Percentiles rank a stretch among this genome's conserved stretches.
Conservation (phyloP, 1,284 basidiomycete genomes). For the Tilletia horrida region DNA sequence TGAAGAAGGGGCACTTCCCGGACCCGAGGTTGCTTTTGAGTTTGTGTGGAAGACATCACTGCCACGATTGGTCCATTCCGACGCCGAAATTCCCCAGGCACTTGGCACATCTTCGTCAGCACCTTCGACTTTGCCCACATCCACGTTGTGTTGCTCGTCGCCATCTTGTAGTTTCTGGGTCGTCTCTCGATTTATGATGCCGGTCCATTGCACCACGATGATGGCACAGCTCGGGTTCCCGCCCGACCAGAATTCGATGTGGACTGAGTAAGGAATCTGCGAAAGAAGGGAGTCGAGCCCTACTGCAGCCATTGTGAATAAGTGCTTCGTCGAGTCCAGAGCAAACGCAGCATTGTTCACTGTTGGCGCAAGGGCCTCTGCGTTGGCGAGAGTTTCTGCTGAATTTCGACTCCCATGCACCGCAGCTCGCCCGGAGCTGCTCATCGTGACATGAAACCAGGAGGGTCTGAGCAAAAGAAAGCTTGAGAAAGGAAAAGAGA, state of each 20-base stretch:
- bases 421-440: no score
- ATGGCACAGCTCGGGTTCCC: not conserved
- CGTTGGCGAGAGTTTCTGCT: no score
- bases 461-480: no score
- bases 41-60: not conserved
- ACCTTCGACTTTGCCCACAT: not conserved
- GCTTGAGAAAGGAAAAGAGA: no score
- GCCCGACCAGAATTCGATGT: not conserved
- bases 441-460: no score
- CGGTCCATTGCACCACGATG: conserved; percentile 10
- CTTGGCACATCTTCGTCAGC: not conserved
- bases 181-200: not conserved
- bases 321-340: no score
- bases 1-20: not conserved
- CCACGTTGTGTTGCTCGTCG: not conserved
- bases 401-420: no score
- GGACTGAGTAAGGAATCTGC: not conserved
- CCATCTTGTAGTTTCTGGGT: not conserved
- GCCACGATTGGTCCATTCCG: not conserved
- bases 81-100: conserved; percentile 1
- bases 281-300: no score
- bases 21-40: not conserved
- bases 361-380: no score
- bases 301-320: no score
- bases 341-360: no score